Base-by-base conservation (phyloP, 177 flowering plant species). In the Vitis hybrid region DNA sequence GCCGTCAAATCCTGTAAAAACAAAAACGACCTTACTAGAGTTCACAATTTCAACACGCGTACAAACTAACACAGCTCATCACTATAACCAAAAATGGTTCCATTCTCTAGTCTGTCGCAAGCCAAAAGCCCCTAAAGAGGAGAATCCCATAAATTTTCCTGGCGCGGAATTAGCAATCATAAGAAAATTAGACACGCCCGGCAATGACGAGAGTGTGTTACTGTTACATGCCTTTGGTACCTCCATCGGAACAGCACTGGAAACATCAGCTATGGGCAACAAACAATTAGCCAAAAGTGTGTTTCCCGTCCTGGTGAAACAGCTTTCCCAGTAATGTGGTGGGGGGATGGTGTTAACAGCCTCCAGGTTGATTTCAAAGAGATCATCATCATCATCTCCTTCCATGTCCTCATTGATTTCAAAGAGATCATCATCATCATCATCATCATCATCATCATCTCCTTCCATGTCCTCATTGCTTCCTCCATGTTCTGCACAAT, bases 231-330 rank as follows among this genome's bases (percentile, higher is more conserved):
- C 61, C 10, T 32, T 48, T 3, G 77, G 56, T 3, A 26, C 48
- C 14, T 12, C 6, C 14, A 69, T 62, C 9, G 91, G 91, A 62
- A 85, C 66, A 1, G 87, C 91, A 15, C 74, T 63, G 1, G 91
- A 85, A 26, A 87, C 54, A 51, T 84, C 84, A 3, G 80, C 50
- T 1, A 81, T 68, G 10, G 91, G 91, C 74, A 87, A 18, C 48
- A 87, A 67, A 17, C 91, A 87, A 48, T 87, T 87, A 17, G 85
- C 91, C 12, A 87, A 78, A 50, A 85, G 88, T 1, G 76, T 79
- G 51, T 45, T 71, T 7, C 79, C 72, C 0, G 80, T 72, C 12
- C 74, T 62, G 2, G 79, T 77, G 10, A 59, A 32, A 68, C 66
- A 76, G 63, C 70, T 72, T 13, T 84, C 85, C 73, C 78, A 74